A percentile compares a stretch with the other conserved stretches of the same genome.
Conservation (phyloP, 1,284 basidiomycete genomes). For the Trametes polyzona region DNA sequence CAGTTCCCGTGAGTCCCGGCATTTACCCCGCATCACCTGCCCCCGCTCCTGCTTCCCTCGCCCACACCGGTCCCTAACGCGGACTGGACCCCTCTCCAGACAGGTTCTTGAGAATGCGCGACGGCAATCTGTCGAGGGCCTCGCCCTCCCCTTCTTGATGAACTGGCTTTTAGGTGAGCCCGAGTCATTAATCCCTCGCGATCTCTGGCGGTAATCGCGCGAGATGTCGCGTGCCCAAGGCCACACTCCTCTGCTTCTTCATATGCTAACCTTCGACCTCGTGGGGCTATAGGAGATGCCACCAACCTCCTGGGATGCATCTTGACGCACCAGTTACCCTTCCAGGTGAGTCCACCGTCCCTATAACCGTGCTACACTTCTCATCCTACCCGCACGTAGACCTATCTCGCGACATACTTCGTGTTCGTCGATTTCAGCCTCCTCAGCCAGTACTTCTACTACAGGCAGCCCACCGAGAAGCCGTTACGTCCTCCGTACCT, state of each 20-base stretch:
- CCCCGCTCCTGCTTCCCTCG: conserved; percentile 12
- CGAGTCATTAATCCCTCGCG: conserved; percentile 5
- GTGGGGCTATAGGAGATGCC: conserved; percentile 70
- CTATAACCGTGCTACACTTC: neutral
- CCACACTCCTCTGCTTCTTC: neutral
- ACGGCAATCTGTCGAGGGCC: conserved; percentile 79
- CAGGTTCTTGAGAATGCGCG: conserved; percentile 85
- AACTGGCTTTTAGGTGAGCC: conserved; percentile 87
- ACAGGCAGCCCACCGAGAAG: conserved; percentile 43
- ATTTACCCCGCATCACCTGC: conserved; percentile 19
- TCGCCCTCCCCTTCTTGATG: conserved; percentile 86
- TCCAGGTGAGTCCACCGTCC: conserved; percentile 69
- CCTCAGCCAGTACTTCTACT: conserved; percentile 81
- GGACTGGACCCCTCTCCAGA: conserved; percentile 39
- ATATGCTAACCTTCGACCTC: conserved; percentile 22
- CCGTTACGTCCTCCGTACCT: conserved; percentile 38
- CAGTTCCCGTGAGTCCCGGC: conserved; percentile 81
- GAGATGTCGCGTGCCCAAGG: conserved; percentile 21
- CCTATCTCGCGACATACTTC: conserved; percentile 88
- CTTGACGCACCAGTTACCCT: conserved; percentile 90
- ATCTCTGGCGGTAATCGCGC: conserved; percentile 14
- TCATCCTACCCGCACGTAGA: conserved; percentile 50
- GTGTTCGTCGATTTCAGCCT: conserved; percentile 78
- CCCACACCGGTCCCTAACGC: conserved; percentile 4
- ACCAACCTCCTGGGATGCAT: conserved; percentile 91